Evolutionary conservation across 2,329 filamentous ascomycete genomes (phyloP).

Genomic region (Penicillium vulpinum): DNA sequence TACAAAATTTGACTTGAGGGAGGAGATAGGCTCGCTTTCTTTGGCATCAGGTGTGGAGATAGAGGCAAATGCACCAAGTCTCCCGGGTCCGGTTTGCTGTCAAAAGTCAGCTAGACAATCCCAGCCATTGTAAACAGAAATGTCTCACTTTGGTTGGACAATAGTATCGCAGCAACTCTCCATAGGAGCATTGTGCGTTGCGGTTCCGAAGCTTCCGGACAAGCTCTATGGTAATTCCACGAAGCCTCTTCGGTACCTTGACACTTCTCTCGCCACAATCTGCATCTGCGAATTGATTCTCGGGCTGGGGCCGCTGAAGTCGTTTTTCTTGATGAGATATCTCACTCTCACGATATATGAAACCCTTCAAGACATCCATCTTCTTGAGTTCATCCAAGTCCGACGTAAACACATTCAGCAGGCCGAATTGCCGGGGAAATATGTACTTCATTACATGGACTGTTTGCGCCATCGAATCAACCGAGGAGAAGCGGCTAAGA

Average conservation of each 20-base stretch:
- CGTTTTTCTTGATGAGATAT: constrained; percentile 49
- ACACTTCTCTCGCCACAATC: not conserved
- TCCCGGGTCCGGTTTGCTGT: constrained; percentile 27
- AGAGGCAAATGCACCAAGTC: constrained; percentile 13
- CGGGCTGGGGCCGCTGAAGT: not conserved
- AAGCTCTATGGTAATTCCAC: constrained; percentile 61
- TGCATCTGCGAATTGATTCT: constrained; percentile 2
- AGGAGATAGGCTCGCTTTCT: constrained; percentile 10
- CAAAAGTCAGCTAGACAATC: constrained; percentile 13
- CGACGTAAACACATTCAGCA: constrained; percentile 91
- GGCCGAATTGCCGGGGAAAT: constrained; percentile 83
- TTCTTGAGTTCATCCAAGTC: constrained; percentile 65
- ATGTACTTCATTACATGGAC: constrained; percentile 84
- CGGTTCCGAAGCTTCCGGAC: constrained; percentile 67
- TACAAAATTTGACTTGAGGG: constrained; percentile 21
- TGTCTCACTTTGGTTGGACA: constrained; percentile 61
- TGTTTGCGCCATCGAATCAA: constrained; percentile 53
- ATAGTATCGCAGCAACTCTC: constrained; percentile 74
- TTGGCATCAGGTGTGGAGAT: not conserved
- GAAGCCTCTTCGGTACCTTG: constrained; percentile 54
- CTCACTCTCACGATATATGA: constrained; percentile 81
- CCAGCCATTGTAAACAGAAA: not conserved
- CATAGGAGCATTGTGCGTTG: constrained; percentile 75
- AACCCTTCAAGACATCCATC: constrained; percentile 75
- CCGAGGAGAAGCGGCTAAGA: constrained; percentile 65